Evolutionary conservation across 148 eudicot species (phyloP).

Genomic region (Arbutus unedo): DNA sequence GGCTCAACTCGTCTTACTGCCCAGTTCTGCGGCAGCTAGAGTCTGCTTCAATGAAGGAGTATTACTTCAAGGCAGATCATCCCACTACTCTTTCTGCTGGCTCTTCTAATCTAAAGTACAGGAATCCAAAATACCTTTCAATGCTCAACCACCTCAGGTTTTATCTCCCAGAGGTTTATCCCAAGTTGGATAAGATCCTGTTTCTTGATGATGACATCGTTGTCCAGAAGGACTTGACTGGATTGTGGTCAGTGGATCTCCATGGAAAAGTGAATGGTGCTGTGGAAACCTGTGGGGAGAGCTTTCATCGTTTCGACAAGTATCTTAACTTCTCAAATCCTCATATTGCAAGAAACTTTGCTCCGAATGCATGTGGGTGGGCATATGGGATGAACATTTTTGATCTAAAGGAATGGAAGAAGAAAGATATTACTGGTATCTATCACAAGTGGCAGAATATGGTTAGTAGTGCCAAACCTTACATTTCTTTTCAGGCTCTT

Average conservation of each 20-base stretch:
- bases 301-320: slow-evolving; percentile 88
- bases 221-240: slow-evolving; percentile 78
- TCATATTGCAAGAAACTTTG: slow-evolving; percentile 65
- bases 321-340: slow-evolving; percentile 88
- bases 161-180: slow-evolving; percentile 86
- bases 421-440: slow-evolving; percentile 72
- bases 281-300: slow-evolving; percentile 86
- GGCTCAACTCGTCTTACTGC: slow-evolving; percentile 88
- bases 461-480: slow-evolving; percentile 35
- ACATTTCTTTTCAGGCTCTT: not conserved
- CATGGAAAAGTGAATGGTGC: slow-evolving; percentile 89
- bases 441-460: slow-evolving; percentile 92
- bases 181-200: slow-evolving; percentile 77
- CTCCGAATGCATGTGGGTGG: slow-evolving; percentile 94
- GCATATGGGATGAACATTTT: slow-evolving; percentile 93
- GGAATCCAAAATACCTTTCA: slow-evolving; percentile 89
- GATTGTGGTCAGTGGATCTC: slow-evolving; percentile 73
- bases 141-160: slow-evolving; percentile 89
- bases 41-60: slow-evolving; percentile 85
- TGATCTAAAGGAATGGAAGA: slow-evolving; percentile 85
- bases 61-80: slow-evolving; percentile 84
- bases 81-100: slow-evolving; percentile 56
- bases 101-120: slow-evolving; percentile 76
- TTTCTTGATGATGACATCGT: slow-evolving; percentile 94
- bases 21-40: slow-evolving; percentile 82